Conservation (phyloP, 2,329 filamentous ascomycete genomes). For the Ascochyta rabiei region DNA sequence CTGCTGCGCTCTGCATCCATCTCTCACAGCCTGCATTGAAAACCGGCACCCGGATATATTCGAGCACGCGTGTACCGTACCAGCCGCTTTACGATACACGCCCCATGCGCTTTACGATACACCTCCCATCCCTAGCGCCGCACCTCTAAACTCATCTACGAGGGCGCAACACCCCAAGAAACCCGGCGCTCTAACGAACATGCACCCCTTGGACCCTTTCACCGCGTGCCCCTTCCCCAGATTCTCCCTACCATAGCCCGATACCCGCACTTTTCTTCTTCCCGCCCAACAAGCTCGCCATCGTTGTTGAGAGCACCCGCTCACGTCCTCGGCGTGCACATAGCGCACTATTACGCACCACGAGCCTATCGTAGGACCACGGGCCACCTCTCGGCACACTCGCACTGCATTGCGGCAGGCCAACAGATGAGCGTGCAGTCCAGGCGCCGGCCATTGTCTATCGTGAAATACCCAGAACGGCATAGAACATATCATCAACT, state of each 20-base stretch:
- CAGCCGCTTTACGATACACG: too few relatives aligned
- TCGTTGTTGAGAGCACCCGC: conserved; percentile 1
- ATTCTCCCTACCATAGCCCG: conserved; percentile 4
- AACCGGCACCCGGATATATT: too few relatives aligned
- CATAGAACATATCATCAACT: conserved; percentile 33
- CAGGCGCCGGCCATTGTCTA: conserved; percentile 33
- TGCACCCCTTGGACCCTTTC: conserved; percentile 8
- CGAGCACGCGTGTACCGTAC: too few relatives aligned
- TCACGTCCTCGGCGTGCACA: conserved; percentile 1
- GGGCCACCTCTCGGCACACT: conserved; percentile 12
- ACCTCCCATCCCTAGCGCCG: background rate
- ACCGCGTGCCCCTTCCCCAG: conserved; percentile 8
- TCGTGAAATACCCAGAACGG: conserved; percentile 44
- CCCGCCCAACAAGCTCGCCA: background rate
- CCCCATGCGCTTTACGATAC: too few relatives aligned
- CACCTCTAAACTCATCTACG: conserved; percentile 11
- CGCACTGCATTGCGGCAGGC: conserved; percentile 16
- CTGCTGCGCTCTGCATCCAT: too few relatives aligned
- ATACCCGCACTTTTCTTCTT: conserved; percentile 5
- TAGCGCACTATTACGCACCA: conserved; percentile 8
- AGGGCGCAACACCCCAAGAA: background rate
- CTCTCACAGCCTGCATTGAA: too few relatives aligned
- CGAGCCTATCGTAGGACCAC: conserved; percentile 13
- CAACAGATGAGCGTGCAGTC: conserved; percentile 29
- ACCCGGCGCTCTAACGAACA: conserved; percentile 6